Evolutionary conservation across 345 rosid genomes (phyloP).

Genomic region (Pistacia integerrima): DNA sequence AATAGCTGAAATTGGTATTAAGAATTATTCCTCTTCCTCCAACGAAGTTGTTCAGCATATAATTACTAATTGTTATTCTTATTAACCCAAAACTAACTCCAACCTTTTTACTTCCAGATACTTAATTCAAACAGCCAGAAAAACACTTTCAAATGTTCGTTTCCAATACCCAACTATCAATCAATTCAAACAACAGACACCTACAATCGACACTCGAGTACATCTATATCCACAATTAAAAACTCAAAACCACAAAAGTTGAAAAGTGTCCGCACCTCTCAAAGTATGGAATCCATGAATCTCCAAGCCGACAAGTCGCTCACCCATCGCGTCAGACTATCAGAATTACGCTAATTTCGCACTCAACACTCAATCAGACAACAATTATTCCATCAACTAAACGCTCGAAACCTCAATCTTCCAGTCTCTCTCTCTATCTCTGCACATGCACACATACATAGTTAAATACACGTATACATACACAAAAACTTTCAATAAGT

Average conservation of each 20-base stretch:
- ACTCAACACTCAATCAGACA: background rate
- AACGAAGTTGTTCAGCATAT: background rate
- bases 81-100: background rate
- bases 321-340: conserved; percentile 38
- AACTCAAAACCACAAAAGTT: background rate
- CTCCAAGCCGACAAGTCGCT: conserved; percentile 63
- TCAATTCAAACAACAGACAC: background rate
- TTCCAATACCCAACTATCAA: background rate
- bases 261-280: conserved; percentile 42
- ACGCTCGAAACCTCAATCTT: background rate
- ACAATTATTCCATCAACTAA: background rate
- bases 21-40: background rate
- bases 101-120: background rate
- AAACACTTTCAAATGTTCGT: background rate
- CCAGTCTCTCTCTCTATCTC: background rate
- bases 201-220: background rate
- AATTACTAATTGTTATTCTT: background rate
- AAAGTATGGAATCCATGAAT: conserved; percentile 89
- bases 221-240: background rate
- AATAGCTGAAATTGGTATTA: background rate
- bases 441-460: background rate
- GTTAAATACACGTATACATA: background rate
- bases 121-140: background rate
- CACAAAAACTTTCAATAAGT: background rate
- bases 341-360: background rate